Evolutionary conservation across 2,329 filamentous ascomycete genomes (phyloP).

Genomic region (Penicillium hordei): DNA sequence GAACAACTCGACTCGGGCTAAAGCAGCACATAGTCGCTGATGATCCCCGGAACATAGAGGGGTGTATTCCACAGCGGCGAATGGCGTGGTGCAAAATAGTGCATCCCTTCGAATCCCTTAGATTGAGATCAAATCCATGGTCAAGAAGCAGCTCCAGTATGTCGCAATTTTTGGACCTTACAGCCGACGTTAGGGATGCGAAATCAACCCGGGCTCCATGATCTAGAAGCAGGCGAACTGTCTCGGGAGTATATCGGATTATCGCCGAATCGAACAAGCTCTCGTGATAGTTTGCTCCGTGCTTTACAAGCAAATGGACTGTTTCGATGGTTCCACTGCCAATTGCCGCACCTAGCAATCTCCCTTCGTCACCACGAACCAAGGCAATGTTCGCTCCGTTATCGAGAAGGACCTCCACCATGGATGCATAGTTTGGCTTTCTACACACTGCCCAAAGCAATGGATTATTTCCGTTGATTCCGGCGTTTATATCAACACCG

Average conservation of each 20-base stretch:
- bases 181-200: background rate
- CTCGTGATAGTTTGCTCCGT: background rate
- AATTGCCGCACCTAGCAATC: background rate
- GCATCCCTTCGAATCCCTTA: background rate
- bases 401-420: too few species aligned
- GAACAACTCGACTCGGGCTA: too few species aligned
- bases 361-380: background rate
- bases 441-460: background rate
- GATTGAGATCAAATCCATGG: background rate
- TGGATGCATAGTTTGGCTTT: too few species aligned
- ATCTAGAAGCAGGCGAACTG: background rate
- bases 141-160: background rate
- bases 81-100: background rate
- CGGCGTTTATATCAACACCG: background rate
- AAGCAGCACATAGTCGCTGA: too few species aligned
- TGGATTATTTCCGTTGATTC: background rate
- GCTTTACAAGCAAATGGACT: background rate
- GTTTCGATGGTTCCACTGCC: background rate
- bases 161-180: background rate
- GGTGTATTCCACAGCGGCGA: background rate
- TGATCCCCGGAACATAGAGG: too few species aligned
- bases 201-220: background rate
- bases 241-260: background rate
- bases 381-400: too few species aligned
- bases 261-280: background rate